phyloP scores from a whole-genome alignment of 2,329 filamentous ascomycete genomes.

The Trichoderma sp. region DNA sequence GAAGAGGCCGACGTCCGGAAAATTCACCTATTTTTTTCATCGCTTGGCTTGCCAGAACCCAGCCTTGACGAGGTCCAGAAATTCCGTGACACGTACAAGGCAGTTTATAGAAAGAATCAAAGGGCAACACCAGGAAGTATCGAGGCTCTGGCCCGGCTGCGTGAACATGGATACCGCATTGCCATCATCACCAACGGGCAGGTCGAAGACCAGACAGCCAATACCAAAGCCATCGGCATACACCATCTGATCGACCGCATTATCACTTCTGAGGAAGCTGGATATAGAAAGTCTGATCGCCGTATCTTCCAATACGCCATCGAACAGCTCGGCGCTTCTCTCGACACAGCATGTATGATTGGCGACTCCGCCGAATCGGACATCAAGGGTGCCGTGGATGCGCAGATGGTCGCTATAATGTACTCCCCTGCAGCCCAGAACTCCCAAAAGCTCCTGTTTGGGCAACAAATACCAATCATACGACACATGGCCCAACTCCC shows the following conservation, averaged over 20 bases:
- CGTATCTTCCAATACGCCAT: not conserved
- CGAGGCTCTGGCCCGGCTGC: not conserved
- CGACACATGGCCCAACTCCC: not conserved
- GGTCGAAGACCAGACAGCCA: not conserved
- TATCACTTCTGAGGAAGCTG: not conserved
- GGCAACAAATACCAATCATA: not conserved
- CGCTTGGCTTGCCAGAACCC: not conserved
- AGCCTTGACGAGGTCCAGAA: not conserved
- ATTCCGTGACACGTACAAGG: not conserved
- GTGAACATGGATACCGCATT: not conserved
- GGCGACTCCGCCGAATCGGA: not conserved
- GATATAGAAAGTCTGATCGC: not conserved
- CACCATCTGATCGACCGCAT: not conserved
- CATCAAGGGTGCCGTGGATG: not conserved
- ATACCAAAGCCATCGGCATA: not conserved
- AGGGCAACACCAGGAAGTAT: not conserved
- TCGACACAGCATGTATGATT: not conserved
- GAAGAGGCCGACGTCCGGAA: not conserved
- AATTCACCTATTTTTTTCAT: not conserved
- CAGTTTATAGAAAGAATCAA: not conserved
- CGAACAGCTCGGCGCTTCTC: not conserved
- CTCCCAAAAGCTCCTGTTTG: not conserved
- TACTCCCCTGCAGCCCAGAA: not conserved
- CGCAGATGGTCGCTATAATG: not conserved
- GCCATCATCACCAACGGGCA: not conserved